Evolutionary conservation across 2,329 filamentous ascomycete genomes (phyloP).

Genomic region (Diplodia corticola): DNA sequence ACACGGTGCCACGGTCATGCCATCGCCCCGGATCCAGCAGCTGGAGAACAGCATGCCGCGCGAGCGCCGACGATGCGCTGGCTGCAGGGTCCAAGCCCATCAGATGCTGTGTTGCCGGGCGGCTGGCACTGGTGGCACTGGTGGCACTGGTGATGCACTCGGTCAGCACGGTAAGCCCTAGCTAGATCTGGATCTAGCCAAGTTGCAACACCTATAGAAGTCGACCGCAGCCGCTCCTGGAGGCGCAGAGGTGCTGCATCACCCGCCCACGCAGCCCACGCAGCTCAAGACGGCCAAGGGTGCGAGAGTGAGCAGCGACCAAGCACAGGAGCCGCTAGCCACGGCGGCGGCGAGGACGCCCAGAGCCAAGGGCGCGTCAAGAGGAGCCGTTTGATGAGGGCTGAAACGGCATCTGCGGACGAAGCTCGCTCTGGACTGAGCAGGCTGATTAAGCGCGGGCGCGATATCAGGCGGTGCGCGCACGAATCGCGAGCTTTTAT

Average conservation of each 20-base stretch:
- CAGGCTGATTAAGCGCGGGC: slow-evolving; percentile 14
- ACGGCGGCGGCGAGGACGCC: slow-evolving; percentile 10
- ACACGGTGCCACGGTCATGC: background rate
- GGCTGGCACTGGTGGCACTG: background rate
- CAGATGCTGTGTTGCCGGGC: background rate
- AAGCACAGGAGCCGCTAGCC: background rate
- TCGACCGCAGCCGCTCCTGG: background rate
- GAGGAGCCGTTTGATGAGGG: slow-evolving; percentile 7
- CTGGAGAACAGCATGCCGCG: too few relatives aligned
- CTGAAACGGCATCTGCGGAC: background rate
- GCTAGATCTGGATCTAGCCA: background rate
- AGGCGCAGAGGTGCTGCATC: background rate
- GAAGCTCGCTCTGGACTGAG: background rate
- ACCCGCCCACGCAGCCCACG: background rate
- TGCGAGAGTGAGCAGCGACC: background rate
- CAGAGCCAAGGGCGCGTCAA: background rate
- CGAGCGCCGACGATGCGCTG: background rate
- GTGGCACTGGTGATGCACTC: background rate
- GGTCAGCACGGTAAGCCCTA: slow-evolving; percentile 8
- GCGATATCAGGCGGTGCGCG: slow-evolving; percentile 9
- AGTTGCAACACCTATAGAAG: background rate
- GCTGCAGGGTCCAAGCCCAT: slow-evolving; percentile 14
- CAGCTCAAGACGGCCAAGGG: background rate
- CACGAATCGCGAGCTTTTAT: slow-evolving; percentile 19
- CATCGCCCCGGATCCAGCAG: background rate